Evolutionary conservation across 345 rosid species (phyloP), one percentile per base, ranked within the genome.

Genomic region (Camelina sativa): DNA sequence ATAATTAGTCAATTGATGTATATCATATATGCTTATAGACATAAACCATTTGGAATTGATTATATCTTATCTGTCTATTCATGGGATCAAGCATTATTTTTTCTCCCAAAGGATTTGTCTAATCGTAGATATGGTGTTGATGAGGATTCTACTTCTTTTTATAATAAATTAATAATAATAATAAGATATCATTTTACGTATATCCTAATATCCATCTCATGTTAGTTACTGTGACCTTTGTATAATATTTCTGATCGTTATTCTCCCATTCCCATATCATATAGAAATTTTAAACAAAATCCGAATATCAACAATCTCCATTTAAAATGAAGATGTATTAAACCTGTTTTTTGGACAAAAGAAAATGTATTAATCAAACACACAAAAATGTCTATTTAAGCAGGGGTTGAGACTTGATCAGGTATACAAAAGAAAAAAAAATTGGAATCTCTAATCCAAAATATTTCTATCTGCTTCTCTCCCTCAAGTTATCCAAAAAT

Each of bases 41-140:
- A 73, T 44, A 64, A 55, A 55, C 23, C 64, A 73, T 73, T 48
- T 54, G 71, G 71, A 74, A 57, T 23, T 57, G 16, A 23, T 47
- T 46, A 20, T 74, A 74, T 54, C 56, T 11, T 34, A 46, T 65
- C 57, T 30, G 65, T 56, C 65, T 54, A 66, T 73, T 55, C 71
- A 65, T 65, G 43, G 66, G 72, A 65, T 65, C 59, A 47, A 66
- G 44, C 58, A 23, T 74, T 66, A 48, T 23, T 10, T 9, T 15
- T 37, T 37, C 10, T 41, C 7, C 17, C 5, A 25, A 48, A 35
- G 54, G 44, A 25, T 46, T 47, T 58, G 78, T 66, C 78, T 66
- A 47, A 57, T 66, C 72, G 50, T 19, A 35, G 30, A 62, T 59
- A 62, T 22, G 12, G 9, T 44, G 44, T 44, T 47, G 6, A 38